Percentiles rank a stretch among this genome's conserved stretches.
Evolutionary conservation across 148 eudicot species (phyloP).

Genomic region (Chenopodium suecicum): DNA sequence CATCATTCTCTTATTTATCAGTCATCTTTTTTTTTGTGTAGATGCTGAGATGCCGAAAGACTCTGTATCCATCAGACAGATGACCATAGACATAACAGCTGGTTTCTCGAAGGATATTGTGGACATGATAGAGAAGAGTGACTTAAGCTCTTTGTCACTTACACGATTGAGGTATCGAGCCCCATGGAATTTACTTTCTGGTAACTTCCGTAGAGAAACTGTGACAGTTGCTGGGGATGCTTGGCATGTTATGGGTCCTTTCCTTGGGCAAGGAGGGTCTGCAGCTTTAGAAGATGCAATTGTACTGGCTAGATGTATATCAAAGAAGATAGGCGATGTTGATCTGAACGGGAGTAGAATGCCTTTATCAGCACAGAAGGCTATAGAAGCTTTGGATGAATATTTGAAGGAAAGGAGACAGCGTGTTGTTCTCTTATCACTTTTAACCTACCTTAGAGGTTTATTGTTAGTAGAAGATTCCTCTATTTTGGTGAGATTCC

Average conservation of each 20-base stretch:
- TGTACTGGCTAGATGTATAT: conserved; percentile 55
- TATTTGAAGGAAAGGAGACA: conserved; percentile 47
- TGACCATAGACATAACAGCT: conserved; percentile 21
- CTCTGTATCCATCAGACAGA: conserved; percentile 32
- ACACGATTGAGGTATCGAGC: conserved; percentile 49
- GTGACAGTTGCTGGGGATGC: conserved; percentile 66
- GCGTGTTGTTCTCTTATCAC: conserved; percentile 39
- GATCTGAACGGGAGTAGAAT: neutral
- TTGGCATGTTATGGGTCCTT: conserved; percentile 78
- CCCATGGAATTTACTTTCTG: conserved; percentile 50
- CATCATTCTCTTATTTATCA: neutral
- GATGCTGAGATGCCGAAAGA: conserved; percentile 35
- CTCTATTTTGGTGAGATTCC: conserved; percentile 33
- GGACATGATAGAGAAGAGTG: conserved; percentile 37
- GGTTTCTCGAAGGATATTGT: conserved; percentile 34
- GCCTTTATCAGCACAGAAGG: conserved; percentile 14
- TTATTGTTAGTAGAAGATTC: conserved; percentile 23
- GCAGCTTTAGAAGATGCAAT: conserved; percentile 67
- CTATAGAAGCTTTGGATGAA: conserved; percentile 44
- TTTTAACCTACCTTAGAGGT: conserved; percentile 39
- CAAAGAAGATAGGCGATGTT: neutral
- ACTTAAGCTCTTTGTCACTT: conserved; percentile 37
- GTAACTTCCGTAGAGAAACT: conserved; percentile 38
- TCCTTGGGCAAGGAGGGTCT: conserved; percentile 68
- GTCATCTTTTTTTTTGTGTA: conserved; percentile 14